Conservation (phyloP, 257 asterid genomes). For the Plectranthus barbatus region DNA sequence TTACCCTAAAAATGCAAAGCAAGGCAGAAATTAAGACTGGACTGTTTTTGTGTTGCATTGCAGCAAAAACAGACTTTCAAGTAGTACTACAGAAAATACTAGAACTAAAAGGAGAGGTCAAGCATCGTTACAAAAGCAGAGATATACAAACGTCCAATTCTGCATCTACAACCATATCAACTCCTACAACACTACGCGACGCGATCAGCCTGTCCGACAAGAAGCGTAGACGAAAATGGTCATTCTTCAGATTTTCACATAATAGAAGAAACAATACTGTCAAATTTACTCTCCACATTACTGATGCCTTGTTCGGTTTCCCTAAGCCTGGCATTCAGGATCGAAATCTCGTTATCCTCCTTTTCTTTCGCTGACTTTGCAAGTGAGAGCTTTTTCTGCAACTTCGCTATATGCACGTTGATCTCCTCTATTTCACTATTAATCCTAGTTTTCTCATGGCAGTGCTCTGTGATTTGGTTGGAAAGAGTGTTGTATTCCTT, state of each 20-base stretch:
- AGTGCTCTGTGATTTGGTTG: constrained; percentile 18
- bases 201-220: background rate
- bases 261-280: constrained; percentile 16
- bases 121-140: constrained; percentile 5
- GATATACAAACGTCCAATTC: background rate
- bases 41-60: background rate
- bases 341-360: constrained; percentile 27
- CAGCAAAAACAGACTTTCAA: background rate
- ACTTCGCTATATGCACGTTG: constrained; percentile 27
- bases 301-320: constrained; percentile 19
- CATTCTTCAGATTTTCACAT: background rate
- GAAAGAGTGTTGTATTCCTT: constrained; percentile 17
- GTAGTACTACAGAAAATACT: background rate
- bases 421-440: constrained; percentile 38
- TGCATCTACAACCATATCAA: background rate
- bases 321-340: constrained; percentile 22
- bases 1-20: no score
- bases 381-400: constrained; percentile 35
- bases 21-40: no score
- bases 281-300: constrained; percentile 20
- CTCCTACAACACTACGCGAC: background rate
- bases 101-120: background rate
- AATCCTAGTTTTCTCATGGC: constrained; percentile 18
- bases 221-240: background rate
- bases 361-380: constrained; percentile 24